Base-by-base conservation (phyloP, 306 rosid genomes). In the Vigna trinervia region DNA sequence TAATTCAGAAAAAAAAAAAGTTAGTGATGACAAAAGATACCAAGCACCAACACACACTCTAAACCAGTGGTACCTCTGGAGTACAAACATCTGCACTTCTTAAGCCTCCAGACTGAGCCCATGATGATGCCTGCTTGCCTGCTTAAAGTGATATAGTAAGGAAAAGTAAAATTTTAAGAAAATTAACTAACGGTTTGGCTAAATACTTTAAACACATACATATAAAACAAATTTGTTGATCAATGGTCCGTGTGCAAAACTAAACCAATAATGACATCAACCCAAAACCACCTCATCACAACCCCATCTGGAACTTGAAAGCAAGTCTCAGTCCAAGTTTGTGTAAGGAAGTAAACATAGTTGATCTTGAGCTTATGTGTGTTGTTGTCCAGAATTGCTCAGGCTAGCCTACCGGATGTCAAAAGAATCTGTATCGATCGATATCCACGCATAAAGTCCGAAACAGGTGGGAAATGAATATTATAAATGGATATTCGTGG, bases 41-140 rank as follows among this genome's bases (percentile, higher is more conserved):
- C 59, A 38, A 17, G 54, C 64, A 52, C 32, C 43, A 5, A 19
- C 41, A 77, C 41, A 77, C 47, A 51, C 45, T 10, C 81, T 17
- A 66, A 54, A 54, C 56, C 56, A 45, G 56, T 4, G 32, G 58
- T 87, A 95, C 97, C 99, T 95, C 99, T 30, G 97, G 97, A 36
- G 99, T 95, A 85, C 92, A 85, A 66, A 86, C 88, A 82, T 92
- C 97, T 39, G 88, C 83, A 86, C 85, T 85, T 84, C 84, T 83
- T 74, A 89, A 84, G 62, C 87, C 94, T 81, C 87, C 92, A 67
- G 94, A 82, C 77, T 78, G 89, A 66, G 81, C 73, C 84, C 84
- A 74, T 47, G 91, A 83, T 15, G 96, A 76, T 73, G 84, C 86
- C 61, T 34, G 87, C 59, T 81, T 73, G 71, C 96, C 99, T 95